Evolutionary conservation across 2,329 filamentous ascomycete species (phyloP), one percentile per base, ranked within the genome.

Genomic region (Tolypocladium album): DNA sequence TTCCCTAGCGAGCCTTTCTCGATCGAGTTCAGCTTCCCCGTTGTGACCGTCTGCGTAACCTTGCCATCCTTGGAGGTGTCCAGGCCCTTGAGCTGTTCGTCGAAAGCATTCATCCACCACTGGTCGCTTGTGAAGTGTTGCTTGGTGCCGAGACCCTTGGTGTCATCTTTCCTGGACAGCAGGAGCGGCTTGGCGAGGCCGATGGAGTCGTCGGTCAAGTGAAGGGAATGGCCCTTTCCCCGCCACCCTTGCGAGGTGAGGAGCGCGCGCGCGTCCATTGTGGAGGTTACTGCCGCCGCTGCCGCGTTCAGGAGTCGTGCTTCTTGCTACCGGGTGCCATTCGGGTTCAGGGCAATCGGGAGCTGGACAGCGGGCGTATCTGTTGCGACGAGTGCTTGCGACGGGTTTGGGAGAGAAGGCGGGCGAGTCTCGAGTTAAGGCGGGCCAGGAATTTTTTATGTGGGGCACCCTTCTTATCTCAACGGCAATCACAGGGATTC

Each of bases 61-160:
- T 78, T 76, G 58, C 84, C 80, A 65, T 82, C 74, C 64, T 79
- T 79, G 31, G 80, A 79, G 1, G 82, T 85, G 70, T 89, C 88
- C 58, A 96, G 81, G 4, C 88, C 89, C 73, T 94, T 89, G 64
- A 97, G 78, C 60, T 92, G 92, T 71, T 92, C 87, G 74, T 97
- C 93, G 66, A 96, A 97, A 13, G 94, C 94, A 61, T 90, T 88
- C 74, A 96, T 81, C 94, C 94, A 99, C 94, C 94, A 99, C 72
- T 96, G 92, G 70, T 97, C 93, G 66, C 80, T 83, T 27, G 82
- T 83, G 63, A 80, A 80, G 63, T 85, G 82, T 61, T 81, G 79
- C 72, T 90, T 91, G 70, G 89, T 86, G 59, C 93, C 93, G 6
- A 97, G 79, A 31, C 93, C 93, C 58, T 89, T 80, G 36, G 83